Evolutionary conservation across 108 stramenopile genomes (phyloP).

Genomic region (Discostella stelligeroides): DNA sequence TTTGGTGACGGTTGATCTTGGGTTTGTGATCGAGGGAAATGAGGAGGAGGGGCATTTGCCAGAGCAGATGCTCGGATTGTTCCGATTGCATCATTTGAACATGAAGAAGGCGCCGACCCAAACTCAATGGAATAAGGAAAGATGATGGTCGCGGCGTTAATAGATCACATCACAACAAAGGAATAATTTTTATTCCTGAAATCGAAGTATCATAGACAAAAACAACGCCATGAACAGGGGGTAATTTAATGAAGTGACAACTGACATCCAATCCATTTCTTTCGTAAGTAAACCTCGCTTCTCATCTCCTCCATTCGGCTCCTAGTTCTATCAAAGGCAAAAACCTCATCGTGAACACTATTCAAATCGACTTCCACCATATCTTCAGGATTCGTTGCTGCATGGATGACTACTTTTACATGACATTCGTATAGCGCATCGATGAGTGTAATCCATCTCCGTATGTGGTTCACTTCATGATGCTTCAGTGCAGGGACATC

Average conservation of each 20-base stretch:
- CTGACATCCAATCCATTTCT: slow-evolving; percentile 49
- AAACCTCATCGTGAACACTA: slow-evolving; percentile 86
- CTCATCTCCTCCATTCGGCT: slow-evolving; percentile 95
- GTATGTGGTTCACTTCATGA: slow-evolving; percentile 82
- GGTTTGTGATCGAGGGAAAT: slow-evolving; percentile 53
- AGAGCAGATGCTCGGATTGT: slow-evolving; percentile 48
- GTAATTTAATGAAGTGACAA: neutral
- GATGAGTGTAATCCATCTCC: slow-evolving; percentile 83
- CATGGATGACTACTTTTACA: slow-evolving; percentile 68
- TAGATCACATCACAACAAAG: neutral
- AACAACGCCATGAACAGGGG: neutral
- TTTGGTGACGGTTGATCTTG: slow-evolving; percentile 52
- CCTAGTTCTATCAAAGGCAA: slow-evolving; percentile 92
- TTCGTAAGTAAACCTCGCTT: slow-evolving; percentile 65
- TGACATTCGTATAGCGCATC: slow-evolving; percentile 85
- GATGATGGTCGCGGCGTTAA: neutral
- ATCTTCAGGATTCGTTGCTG: slow-evolving; percentile 41
- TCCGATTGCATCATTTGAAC: slow-evolving; percentile 53
- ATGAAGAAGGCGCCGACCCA: slow-evolving; percentile 45
- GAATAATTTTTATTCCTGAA: neutral
- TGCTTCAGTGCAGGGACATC: slow-evolving; percentile 81
- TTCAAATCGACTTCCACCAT: slow-evolving; percentile 55
- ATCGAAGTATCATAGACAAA: too few relatives aligned
- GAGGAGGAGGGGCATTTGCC: slow-evolving; percentile 44
- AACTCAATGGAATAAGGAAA: slow-evolving; percentile 40